Base-by-base conservation (phyloP, 2,329 filamentous ascomycete genomes). In the Salinomyces thailandicus region DNA sequence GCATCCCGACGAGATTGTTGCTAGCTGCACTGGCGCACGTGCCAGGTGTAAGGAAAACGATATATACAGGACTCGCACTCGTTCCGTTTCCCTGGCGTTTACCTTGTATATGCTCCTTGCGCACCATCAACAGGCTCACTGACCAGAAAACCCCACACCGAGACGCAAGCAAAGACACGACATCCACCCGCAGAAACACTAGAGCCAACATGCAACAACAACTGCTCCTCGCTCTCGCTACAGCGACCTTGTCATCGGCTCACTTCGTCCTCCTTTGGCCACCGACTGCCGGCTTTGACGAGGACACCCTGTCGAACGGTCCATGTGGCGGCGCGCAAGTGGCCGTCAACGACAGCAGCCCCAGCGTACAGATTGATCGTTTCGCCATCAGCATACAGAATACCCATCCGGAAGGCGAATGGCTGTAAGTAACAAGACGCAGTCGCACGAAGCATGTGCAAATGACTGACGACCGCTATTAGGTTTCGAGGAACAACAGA, bases 231-330 rank as follows among this genome's bases (percentile, higher is more conserved):
- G 33, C 38, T 28, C 41, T 55, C 20, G 44, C 43, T 27, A 44
- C 50, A 12, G 47, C 52, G 14, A 44, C 39, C 30, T 46, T 60
- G 38, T 48, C 57, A 16, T 52, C 61, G 5, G 63, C 64, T 4
- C 64, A 68, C 46, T 68, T 66, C 58, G 47, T 47, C 15, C 54
- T 68, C 26, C 45, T 60, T 13, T 61, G 57, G 39, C 64, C 64
- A 16, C 44, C 46, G 8, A 50, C 51, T 8, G 50, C 50, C 7
- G 53, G 50, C 16, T 54, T 54, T 44, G 33, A 42, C 26, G 51
- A 56, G 26, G 52, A 56, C 3, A 33, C 44, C 31, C 43, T 56
- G 36, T 29, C 37, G 18, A 51, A 31, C 19, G 41, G 40, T 7
- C 54, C 54, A 5, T 57, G 54, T 33, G 54, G 53, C 26, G 52